Base-by-base conservation (phyloP, 2,329 filamentous ascomycete genomes). In the Calonectria hongkongensis region DNA sequence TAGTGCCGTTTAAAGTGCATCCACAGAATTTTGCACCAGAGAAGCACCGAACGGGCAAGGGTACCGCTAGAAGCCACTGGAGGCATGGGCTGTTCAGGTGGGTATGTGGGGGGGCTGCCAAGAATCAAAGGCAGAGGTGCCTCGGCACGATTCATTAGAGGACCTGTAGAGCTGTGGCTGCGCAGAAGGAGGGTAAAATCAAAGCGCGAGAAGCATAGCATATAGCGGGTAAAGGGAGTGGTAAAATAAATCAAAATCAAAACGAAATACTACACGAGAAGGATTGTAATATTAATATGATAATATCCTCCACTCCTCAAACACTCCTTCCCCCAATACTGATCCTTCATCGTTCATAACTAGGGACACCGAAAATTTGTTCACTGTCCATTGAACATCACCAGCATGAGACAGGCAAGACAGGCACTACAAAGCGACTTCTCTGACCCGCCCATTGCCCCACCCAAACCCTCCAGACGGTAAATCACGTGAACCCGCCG, bases 401-500 rank as follows among this genome's bases (percentile, higher is more conserved):
- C 10, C 30, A 56, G n/a, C 12, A 30, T 39, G 25, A 41, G 54
- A 60, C 54, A 58, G 8, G 18, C 43, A 47, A 21, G 43, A 15
- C 18, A 45, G 30, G 30, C 30, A 33, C 30, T 5, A 33, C 30
- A n/a, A 48, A 25, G 45, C 5, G 25, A n/a, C 45, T 48, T 48
- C 25, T 33, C 15, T 33, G 33, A 27, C 66, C 27, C 27, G n/a
- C 30, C 21, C 5, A 2, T 3, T 21, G 30, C 54, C 54, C 54
- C 54, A 60, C 54, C 21, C 36, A 60, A 47, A 58, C 47, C 51
- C 41, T 60, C 39, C 65, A 62, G 9, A 36, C 56, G 30, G 43
- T 39, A 50, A 28, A 25, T 66, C 77, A 79, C 77, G 77, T 79
- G 77, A 78, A 50, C 33, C 25, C 25, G 16, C 69, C 66, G 58